phyloP scores from a whole-genome alignment of 2,329 filamentous ascomycete genomes.

The Xylariaceae sp. region DNA sequence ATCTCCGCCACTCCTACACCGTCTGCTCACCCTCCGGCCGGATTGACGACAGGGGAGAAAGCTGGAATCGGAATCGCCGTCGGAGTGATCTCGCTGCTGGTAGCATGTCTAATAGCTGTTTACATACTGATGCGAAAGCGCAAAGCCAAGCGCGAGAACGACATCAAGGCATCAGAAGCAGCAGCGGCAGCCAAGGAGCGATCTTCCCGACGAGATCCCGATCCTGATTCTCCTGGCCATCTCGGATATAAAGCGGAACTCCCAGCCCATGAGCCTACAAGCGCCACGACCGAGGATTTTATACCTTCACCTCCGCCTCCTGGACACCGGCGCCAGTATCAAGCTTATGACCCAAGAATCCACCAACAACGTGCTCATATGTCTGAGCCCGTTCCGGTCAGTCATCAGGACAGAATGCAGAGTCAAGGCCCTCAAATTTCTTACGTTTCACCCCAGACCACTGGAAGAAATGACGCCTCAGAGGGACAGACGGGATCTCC shows the following conservation, averaged over 20 bases:
- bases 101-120: conserved; percentile 8
- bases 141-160: conserved; percentile 1
- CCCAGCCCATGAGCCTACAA: conserved; percentile 11
- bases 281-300: conserved; percentile 3
- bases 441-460: conserved; percentile 1
- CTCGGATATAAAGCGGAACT: conserved; percentile 15
- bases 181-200: neutral
- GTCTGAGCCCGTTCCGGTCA: conserved; percentile 1
- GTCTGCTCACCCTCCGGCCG: neutral
- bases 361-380: conserved; percentile 3
- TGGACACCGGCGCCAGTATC: conserved; percentile 3
- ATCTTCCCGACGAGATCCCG: neutral
- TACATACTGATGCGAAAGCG: conserved; percentile 5
- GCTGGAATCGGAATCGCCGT: conserved; percentile 14
- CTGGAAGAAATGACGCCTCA: conserved; percentile 1
- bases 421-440: conserved; percentile 16
- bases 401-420: conserved; percentile 24
- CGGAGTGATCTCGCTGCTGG: conserved; percentile 5
- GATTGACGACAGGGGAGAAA: conserved; percentile 10
- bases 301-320: neutral
- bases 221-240: conserved; percentile 1
- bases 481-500: neutral
- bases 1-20: conserved; percentile 1
- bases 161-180: neutral
- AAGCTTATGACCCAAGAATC: conserved; percentile 9